phyloP scores from a whole-genome alignment of 164 flowering plant genomes.

The Dillenia turbinata region DNA sequence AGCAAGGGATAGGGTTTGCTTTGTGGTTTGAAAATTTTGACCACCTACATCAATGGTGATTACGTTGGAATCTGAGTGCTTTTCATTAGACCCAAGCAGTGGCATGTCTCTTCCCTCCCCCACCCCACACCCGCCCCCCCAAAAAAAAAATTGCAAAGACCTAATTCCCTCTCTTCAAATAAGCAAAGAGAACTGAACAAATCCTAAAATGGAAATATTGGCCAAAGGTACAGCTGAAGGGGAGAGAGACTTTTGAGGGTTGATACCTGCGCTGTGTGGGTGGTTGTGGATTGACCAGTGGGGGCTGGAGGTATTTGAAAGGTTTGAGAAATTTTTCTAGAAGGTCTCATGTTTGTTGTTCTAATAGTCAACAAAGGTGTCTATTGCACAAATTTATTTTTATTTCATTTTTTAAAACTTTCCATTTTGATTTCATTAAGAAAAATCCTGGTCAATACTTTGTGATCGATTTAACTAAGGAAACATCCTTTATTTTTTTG shows the following conservation, averaged over 20 bases:
- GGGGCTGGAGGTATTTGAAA: too few species aligned
- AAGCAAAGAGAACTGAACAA: background rate
- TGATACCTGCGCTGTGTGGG: too few species aligned
- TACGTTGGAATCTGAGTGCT: conserved; percentile 37
- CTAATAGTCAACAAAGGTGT: too few species aligned
- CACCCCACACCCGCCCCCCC: background rate
- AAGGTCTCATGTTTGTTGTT: too few species aligned
- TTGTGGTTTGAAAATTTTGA: conserved; percentile 85
- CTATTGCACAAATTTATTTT: too few species aligned
- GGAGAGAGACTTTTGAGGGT: background rate
- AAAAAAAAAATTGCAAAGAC: background rate
- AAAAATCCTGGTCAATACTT: too few species aligned
- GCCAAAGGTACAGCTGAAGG: background rate
- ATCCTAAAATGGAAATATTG: background rate
- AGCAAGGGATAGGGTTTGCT: conserved; percentile 67
- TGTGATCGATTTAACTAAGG: too few species aligned
- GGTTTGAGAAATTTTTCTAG: too few species aligned
- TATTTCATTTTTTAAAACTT: too few species aligned
- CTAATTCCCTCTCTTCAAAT: background rate
- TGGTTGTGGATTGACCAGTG: too few species aligned
- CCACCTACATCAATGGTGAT: conserved; percentile 87
- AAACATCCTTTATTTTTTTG: too few species aligned
- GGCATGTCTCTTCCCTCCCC: conserved; percentile 26
- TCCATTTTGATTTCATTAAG: too few species aligned
- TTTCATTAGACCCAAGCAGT: conserved; percentile 23